phyloP scores from a whole-genome alignment of 1,284 basidiomycete genomes.

The Apiotrichum laibachii region DNA sequence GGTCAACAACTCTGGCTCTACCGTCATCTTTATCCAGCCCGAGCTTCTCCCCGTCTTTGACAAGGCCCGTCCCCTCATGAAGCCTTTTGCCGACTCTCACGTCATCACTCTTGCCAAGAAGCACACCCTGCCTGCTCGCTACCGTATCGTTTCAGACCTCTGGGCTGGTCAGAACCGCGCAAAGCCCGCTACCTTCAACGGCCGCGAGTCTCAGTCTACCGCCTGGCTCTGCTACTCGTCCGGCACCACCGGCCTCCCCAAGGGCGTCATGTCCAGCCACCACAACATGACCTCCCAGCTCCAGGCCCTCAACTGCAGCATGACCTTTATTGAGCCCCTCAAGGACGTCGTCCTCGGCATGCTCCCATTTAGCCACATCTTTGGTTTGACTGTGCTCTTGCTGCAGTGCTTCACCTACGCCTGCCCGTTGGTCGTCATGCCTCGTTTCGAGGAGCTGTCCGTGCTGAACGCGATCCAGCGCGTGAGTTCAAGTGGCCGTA shows the following conservation, averaged over 20 bases:
- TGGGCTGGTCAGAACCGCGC: slow-evolving; percentile 2
- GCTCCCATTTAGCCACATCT: slow-evolving; percentile 24
- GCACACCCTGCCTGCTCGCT: slow-evolving; percentile 3
- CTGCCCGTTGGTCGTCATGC: slow-evolving; percentile 64
- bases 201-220: slow-evolving; percentile 2
- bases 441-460: slow-evolving; percentile 58
- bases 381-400: slow-evolving; percentile 50
- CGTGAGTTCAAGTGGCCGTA: slow-evolving; percentile 50
- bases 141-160: background rate
- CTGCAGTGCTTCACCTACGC: slow-evolving; percentile 63
- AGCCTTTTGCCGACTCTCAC: slow-evolving; percentile 19
- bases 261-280: slow-evolving; percentile 59
- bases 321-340: background rate
- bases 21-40: slow-evolving; percentile 59
- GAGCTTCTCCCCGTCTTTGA: slow-evolving; percentile 48
- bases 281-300: slow-evolving; percentile 57
- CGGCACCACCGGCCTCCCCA: slow-evolving; percentile 56
- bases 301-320: background rate
- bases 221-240: slow-evolving; percentile 62
- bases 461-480: slow-evolving; percentile 71
- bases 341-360: slow-evolving; percentile 20
- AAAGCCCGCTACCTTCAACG: slow-evolving; percentile 4
- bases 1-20: slow-evolving; percentile 57
- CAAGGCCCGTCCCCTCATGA: slow-evolving; percentile 28
- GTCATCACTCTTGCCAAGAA: slow-evolving; percentile 31